Percentiles rank a stretch among this genome's conserved stretches.
phyloP scores from a whole-genome alignment of 176 grass and related monocot species.

The Oryza glaberrima region DNA sequence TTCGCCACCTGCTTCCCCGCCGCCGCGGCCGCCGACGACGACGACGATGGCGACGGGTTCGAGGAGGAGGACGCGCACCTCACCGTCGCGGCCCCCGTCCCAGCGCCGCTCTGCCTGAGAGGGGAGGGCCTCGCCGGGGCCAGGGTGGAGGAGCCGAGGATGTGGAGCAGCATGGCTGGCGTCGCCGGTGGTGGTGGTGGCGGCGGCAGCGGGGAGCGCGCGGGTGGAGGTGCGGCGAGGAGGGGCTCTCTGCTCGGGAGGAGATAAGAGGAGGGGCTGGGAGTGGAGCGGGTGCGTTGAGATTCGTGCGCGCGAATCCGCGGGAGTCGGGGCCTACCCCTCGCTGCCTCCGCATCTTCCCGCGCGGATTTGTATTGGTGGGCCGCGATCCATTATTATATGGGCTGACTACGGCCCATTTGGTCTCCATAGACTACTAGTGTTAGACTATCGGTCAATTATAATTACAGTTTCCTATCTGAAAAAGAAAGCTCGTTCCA shows the following conservation, averaged over 20 bases:
- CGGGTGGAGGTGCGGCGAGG: constrained; percentile 19
- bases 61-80: constrained; percentile 42
- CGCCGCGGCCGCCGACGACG: neutral
- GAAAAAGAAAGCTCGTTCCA: neutral
- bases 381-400: constrained; percentile 5
- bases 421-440: neutral
- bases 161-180: constrained; percentile 67
- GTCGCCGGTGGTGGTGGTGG: neutral
- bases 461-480: neutral
- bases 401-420: constrained; percentile 1
- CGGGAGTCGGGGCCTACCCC: neutral
- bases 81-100: neutral
- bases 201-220: neutral
- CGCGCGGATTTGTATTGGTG: constrained; percentile 60
- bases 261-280: constrained; percentile 35
- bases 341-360: constrained; percentile 24
- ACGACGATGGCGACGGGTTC: neutral
- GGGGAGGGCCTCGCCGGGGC: neutral
- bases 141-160: constrained; percentile 30
- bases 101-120: neutral
- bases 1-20: constrained; percentile 57
- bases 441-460: neutral
- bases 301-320: constrained; percentile 39
- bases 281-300: neutral
- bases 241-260: constrained; percentile 3